These are phyloP conservation scores for Penicillium digitatum DNA, from an alignment of 2,329 filamentous ascomycete species.

Conservation along the genomic window DNA sequence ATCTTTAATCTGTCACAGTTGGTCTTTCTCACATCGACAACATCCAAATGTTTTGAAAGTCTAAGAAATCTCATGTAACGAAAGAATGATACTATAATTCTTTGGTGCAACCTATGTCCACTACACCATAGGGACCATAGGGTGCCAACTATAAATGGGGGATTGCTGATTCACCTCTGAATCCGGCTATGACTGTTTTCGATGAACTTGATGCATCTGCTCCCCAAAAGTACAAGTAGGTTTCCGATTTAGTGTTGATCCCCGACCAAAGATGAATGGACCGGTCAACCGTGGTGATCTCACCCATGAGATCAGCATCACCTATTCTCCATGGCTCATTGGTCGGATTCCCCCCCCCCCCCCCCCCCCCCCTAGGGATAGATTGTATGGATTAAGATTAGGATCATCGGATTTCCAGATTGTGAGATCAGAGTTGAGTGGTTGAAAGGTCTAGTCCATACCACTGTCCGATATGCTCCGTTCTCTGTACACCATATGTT, in stretches of 20 bases:
- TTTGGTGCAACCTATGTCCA: not conserved
- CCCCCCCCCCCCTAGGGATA: not conserved
- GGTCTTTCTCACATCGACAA: not conserved
- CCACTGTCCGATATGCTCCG: not conserved
- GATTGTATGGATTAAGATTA: constrained; percentile 10
- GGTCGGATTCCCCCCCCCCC: not conserved
- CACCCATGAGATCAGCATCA: not conserved
- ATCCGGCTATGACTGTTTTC: not conserved
- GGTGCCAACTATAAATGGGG: not conserved
- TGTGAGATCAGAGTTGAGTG: constrained; percentile 1
- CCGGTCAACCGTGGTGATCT: not conserved
- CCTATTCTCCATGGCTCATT: not conserved
- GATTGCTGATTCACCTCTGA: not conserved
- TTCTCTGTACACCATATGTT: too few species aligned
- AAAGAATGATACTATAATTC: not conserved
- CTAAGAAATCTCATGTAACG: not conserved
- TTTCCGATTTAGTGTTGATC: not conserved
- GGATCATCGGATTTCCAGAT: constrained; percentile 15
- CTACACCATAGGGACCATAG: too few species aligned
- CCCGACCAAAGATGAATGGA: not conserved
- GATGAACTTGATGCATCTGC: not conserved
- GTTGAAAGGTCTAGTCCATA: not conserved
- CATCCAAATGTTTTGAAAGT: too few species aligned
- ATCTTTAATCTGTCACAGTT: not conserved
- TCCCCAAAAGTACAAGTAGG: not conserved